Percentiles rank a stretch among this genome's conserved stretches.
Evolutionary conservation across 2,329 filamentous ascomycete genomes (phyloP).

Genomic region (Microsporum ferrugineum): DNA sequence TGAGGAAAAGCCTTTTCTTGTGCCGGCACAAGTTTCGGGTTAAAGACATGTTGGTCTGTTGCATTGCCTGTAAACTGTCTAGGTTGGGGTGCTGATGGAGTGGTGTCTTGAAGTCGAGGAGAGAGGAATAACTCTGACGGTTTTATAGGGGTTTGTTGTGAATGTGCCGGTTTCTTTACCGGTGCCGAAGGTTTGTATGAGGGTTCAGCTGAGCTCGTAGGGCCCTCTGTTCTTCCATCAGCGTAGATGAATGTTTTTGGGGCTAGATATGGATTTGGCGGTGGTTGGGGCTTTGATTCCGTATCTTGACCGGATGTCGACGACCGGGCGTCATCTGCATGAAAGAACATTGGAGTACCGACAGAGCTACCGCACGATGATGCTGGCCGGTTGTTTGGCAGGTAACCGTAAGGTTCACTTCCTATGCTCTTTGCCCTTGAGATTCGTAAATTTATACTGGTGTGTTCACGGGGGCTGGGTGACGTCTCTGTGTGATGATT

Average conservation of each 20-base stretch:
- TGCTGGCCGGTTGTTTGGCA: constrained; percentile 18
- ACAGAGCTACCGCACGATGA: constrained; percentile 27
- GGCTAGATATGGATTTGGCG: constrained; percentile 17
- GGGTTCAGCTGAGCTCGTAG: not conserved
- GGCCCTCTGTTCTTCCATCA: constrained; percentile 24
- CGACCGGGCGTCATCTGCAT: constrained; percentile 64
- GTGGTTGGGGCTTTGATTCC: constrained; percentile 15
- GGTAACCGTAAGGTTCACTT: constrained; percentile 24
- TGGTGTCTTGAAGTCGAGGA: constrained; percentile 11
- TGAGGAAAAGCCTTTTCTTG: constrained; percentile 1
- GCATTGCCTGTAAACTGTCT: constrained; percentile 21
- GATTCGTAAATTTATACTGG: constrained; percentile 21
- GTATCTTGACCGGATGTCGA: constrained; percentile 29
- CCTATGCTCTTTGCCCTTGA: constrained; percentile 29
- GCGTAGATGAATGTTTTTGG: constrained; percentile 28
- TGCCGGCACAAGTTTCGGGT: constrained; percentile 15
- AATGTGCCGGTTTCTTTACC: not conserved
- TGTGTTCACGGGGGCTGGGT: constrained; percentile 15
- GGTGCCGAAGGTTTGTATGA: not conserved
- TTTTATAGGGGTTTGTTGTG: constrained; percentile 1
- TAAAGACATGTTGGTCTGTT: constrained; percentile 15
- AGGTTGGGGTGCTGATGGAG: constrained; percentile 20
- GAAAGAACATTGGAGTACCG: constrained; percentile 66
- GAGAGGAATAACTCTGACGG: constrained; percentile 7
- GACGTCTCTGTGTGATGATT: constrained; percentile 1